phyloP scores from a whole-genome alignment of 106 monocot species.

The Dioscorea zingiberensis region DNA sequence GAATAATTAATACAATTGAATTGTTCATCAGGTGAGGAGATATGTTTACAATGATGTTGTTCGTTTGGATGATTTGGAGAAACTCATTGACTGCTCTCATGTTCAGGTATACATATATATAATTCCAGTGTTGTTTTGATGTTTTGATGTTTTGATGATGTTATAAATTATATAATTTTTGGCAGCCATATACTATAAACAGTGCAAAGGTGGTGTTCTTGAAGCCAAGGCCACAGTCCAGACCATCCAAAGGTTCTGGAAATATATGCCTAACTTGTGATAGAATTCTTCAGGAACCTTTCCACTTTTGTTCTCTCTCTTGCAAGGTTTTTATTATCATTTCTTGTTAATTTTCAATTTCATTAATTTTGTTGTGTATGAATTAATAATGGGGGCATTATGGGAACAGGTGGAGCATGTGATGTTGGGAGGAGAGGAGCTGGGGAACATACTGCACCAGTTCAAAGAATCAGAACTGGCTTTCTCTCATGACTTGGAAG shows the following conservation, averaged over 20 bases:
- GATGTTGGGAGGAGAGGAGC: conserved; percentile 59
- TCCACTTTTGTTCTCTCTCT: conserved; percentile 82
- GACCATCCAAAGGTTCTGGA: conserved; percentile 88
- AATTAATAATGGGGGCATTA: no score
- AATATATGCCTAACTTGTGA: conserved; percentile 83
- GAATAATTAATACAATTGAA: no score
- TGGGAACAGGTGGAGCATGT: conserved; percentile 71
- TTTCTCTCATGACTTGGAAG: conserved; percentile 37
- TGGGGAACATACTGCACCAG: conserved; percentile 63
- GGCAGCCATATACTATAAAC: conserved; percentile 85
- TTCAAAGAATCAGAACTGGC: conserved; percentile 53
- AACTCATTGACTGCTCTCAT: conserved; percentile 81
- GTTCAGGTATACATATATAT: conserved; percentile 47
- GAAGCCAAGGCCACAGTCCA: conserved; percentile 83
- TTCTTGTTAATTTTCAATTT: background rate
- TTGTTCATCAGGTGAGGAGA: conserved; percentile 73
- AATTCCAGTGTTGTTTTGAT: background rate
- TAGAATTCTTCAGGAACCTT: conserved; percentile 90
- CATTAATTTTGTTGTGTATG: no score
- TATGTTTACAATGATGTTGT: conserved; percentile 93
- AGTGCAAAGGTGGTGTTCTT: conserved; percentile 92
- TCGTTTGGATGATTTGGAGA: conserved; percentile 81
- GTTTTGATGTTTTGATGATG: no score
- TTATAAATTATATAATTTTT: no score
- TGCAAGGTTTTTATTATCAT: conserved; percentile 53